phyloP scores from a whole-genome alignment of 345 rosid species.

The Salix viminalis region DNA sequence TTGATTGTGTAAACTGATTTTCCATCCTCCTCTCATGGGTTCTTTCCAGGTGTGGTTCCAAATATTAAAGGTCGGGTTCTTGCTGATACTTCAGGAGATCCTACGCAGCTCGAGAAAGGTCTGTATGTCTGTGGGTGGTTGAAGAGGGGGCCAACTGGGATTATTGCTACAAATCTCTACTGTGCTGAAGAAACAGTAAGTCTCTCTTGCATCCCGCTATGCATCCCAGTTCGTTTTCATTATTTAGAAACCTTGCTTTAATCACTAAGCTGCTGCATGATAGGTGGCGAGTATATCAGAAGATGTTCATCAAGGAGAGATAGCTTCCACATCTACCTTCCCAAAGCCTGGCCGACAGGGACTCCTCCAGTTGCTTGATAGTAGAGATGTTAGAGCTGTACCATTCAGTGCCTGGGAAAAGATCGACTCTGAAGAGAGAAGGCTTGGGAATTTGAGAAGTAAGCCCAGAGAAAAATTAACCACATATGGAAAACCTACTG shows the following conservation, averaged over 20 bases:
- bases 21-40: background rate
- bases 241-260: background rate
- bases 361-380: slow-evolving; percentile 51
- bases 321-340: slow-evolving; percentile 22
- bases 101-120: slow-evolving; percentile 47
- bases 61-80: slow-evolving; percentile 67
- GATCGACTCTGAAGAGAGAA: slow-evolving; percentile 68
- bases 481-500: slow-evolving; percentile 52
- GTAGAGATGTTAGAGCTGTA: slow-evolving; percentile 38
- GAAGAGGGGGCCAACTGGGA: slow-evolving; percentile 91
- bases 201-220: slow-evolving; percentile 8
- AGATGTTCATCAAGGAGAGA: slow-evolving; percentile 53
- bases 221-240: background rate
- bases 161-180: slow-evolving; percentile 79
- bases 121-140: slow-evolving; percentile 94
- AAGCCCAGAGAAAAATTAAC: slow-evolving; percentile 72
- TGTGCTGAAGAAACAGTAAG: slow-evolving; percentile 94
- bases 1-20: background rate
- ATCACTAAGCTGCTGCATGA: slow-evolving; percentile 6
- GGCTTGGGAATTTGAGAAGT: slow-evolving; percentile 50
- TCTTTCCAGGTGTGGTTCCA: slow-evolving; percentile 66
- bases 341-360: slow-evolving; percentile 66
- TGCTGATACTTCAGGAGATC: slow-evolving; percentile 35
- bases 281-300: slow-evolving; percentile 73
- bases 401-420: slow-evolving; percentile 69